These are phyloP conservation scores for Candida ficus DNA, from an alignment of 805 yeast genomes.

Conservation along the genomic window DNA sequence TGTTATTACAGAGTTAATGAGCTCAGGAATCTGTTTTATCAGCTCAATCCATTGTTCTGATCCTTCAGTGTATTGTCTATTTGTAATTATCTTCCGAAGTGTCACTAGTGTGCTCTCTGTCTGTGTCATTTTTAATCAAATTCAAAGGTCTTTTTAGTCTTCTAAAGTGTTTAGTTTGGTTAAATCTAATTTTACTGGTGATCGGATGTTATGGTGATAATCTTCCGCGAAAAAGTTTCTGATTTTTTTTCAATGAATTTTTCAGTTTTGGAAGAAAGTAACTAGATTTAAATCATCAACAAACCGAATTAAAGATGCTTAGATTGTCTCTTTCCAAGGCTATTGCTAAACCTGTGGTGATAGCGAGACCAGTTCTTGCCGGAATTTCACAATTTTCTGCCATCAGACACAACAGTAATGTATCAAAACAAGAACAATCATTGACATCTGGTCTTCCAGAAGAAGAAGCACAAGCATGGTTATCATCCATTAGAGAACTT, in stretches of 20 bases:
- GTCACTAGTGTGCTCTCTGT: background rate
- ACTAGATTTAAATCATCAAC: too few species aligned
- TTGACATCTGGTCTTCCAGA: conserved; percentile 8
- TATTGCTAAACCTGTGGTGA: background rate
- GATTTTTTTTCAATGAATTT: conserved; percentile 3
- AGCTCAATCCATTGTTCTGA: conserved; percentile 7
- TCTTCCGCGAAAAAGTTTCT: background rate
- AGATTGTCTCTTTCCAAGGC: conserved; percentile 3
- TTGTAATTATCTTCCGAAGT: conserved; percentile 1
- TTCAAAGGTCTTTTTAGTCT: background rate
- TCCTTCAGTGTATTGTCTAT: background rate
- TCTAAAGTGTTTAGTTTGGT: too few species aligned
- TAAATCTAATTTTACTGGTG: too few species aligned
- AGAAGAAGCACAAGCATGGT: conserved; percentile 38
- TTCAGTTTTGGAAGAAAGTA: background rate
- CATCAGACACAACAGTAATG: conserved; percentile 4
- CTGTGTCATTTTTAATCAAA: background rate
- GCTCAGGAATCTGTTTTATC: conserved; percentile 7
- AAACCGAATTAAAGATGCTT: background rate
- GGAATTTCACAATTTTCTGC: too few species aligned
- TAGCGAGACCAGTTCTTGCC: conserved; percentile 1
- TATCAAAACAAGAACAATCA: conserved; percentile 4
- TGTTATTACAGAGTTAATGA: conserved; percentile 8
- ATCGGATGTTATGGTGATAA: conserved; percentile 4
- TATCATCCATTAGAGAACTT: conserved; percentile 34